These are phyloP conservation scores for Ganoderma sinense DNA, from an alignment of 1,284 basidiomycete species.

Conservation along the genomic window DNA sequence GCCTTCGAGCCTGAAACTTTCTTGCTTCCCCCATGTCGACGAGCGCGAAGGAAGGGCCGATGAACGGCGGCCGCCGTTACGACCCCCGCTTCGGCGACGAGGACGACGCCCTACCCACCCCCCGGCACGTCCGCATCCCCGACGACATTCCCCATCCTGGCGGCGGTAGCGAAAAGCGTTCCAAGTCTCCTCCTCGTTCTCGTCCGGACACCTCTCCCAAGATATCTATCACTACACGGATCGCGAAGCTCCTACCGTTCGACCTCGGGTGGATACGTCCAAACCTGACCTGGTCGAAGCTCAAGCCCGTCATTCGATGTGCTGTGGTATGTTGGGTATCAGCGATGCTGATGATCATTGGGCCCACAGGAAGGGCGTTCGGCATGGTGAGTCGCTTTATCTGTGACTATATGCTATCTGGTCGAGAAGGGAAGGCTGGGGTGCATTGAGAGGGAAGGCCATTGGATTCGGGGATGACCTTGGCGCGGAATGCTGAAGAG, in stretches of 20 bases:
- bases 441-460: neutral
- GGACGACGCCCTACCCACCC: conserved; percentile 24
- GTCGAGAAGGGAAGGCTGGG: too few species aligned
- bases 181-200: neutral
- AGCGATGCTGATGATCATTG: conserved; percentile 70
- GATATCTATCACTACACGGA: conserved; percentile 5
- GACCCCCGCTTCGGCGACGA: conserved; percentile 42
- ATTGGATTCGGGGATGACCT: too few species aligned
- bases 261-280: conserved; percentile 61
- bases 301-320: conserved; percentile 73
- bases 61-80: conserved; percentile 25
- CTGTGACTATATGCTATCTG: neutral
- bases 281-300: conserved; percentile 63
- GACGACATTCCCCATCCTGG: conserved; percentile 17
- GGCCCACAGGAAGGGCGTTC: conserved; percentile 54
- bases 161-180: conserved; percentile 3
- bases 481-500: too few species aligned
- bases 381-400: conserved; percentile 57
- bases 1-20: neutral
- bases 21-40: conserved; percentile 1
- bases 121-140: conserved; percentile 32
- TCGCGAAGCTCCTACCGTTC: conserved; percentile 24
- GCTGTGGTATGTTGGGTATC: conserved; percentile 71
- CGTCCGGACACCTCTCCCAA: conserved; percentile 2
- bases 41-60: conserved; percentile 4